Evolutionary conservation across 2,329 filamentous ascomycete species (phyloP).

Genomic region (Diaporthe aspalathi): DNA sequence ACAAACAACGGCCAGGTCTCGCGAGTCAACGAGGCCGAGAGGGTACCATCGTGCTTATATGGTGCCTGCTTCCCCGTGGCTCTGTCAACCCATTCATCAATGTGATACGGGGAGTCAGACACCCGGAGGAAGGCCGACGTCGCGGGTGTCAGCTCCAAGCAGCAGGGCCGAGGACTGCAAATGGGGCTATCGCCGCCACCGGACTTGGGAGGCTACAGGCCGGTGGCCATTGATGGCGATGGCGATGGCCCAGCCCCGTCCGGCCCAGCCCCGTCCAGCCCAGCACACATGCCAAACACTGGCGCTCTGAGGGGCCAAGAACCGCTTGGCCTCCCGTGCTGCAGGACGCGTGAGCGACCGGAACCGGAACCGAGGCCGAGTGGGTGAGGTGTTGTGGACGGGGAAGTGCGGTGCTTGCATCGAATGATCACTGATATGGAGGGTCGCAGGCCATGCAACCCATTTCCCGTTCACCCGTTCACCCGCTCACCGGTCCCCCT

Average conservation of each 20-base stretch:
- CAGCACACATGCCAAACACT: background rate
- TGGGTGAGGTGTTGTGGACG: background rate
- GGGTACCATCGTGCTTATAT: background rate
- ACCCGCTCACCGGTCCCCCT: too few relatives aligned
- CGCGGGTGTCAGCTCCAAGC: constrained; percentile 1
- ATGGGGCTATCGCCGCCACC: constrained; percentile 12
- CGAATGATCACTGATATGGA: background rate
- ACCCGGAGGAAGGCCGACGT: background rate
- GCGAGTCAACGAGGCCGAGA: constrained; percentile 2
- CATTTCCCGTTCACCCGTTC: background rate
- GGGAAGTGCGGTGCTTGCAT: background rate
- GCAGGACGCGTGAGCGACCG: background rate
- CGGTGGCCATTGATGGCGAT: background rate
- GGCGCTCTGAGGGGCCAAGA: background rate
- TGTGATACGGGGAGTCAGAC: constrained; percentile 7
- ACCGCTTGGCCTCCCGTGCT: background rate
- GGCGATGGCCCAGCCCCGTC: background rate
- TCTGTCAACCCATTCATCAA: background rate
- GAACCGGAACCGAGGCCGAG: background rate
- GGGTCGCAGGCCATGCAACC: background rate
- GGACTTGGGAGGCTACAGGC: constrained; percentile 8
- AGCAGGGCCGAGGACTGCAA: constrained; percentile 15
- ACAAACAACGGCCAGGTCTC: background rate
- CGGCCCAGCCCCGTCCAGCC: too few relatives aligned
- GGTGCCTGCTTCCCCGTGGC: background rate